Conservation (phyloP, 768 basidiomycete species). For the Holtermanniella nyarrowii region DNA sequence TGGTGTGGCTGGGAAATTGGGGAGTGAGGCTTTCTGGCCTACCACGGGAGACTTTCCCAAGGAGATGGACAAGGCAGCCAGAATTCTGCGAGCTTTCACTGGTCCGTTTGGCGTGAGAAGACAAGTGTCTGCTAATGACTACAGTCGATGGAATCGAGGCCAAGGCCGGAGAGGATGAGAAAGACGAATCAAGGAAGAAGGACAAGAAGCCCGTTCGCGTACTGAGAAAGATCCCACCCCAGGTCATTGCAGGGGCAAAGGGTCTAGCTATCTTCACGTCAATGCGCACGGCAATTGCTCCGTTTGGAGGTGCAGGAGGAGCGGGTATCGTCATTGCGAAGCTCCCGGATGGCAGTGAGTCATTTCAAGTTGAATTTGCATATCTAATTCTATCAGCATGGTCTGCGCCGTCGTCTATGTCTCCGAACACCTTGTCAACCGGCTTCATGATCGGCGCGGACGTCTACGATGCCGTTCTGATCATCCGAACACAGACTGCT, state of each 20-base stretch:
- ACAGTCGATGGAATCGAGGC: constrained; percentile 24
- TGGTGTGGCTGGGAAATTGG: constrained; percentile 35
- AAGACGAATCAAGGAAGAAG: constrained; percentile 4
- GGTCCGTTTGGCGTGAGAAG: constrained; percentile 20
- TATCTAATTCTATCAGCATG: constrained; percentile 21
- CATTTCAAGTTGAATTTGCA: background rate
- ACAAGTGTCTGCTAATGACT: background rate
- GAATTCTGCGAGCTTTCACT: constrained; percentile 38
- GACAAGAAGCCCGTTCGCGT: constrained; percentile 27
- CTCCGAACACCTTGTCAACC: constrained; percentile 38
- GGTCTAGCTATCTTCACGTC: constrained; percentile 40
- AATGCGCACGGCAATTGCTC: constrained; percentile 38
- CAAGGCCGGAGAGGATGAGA: constrained; percentile 12
- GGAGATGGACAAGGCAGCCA: constrained; percentile 39
- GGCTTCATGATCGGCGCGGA: constrained; percentile 41
- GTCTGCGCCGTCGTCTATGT: constrained; percentile 37
- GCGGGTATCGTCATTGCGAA: constrained; percentile 39
- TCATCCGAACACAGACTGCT: constrained; percentile 36
- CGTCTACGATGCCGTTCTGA: constrained; percentile 40
- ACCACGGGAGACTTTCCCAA: constrained; percentile 36
- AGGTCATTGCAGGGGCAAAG: constrained; percentile 27
- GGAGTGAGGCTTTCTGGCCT: constrained; percentile 39
- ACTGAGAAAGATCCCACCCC: constrained; percentile 39
- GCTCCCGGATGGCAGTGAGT: constrained; percentile 39
- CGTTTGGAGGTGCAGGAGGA: constrained; percentile 40